Evolutionary conservation across 2,329 filamentous ascomycete species (phyloP), one percentile per base, ranked within the genome.

Genomic region (Trichoderma asperellum): DNA sequence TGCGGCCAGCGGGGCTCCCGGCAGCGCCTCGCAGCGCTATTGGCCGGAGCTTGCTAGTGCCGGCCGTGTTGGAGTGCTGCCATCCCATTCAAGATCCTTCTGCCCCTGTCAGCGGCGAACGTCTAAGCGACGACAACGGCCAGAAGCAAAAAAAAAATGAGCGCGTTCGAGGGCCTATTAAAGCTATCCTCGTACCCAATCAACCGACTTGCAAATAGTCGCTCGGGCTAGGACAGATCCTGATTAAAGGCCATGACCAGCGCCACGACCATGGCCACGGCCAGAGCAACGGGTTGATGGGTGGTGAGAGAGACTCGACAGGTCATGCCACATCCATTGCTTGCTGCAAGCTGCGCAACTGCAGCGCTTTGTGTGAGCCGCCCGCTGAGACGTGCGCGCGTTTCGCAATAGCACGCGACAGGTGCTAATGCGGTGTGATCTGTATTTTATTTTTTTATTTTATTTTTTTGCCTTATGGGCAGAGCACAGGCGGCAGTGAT

Each of bases 1-100:
- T n/a, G 32, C 55, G 49, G 37, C 24, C 29, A 14, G 62, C 40
- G 62, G 62, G 62, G 27, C 62, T 65, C 62, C 62, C 62, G 62
- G 53, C 35, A 21, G 62, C 62, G 35, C 29, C 62, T 40, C 29
- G 62, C 62, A 53, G 62, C 62, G 29, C 34, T n/a, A 65, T 65
- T 65, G 62, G 62, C 32, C 52, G 27, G 27, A 43, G 21, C 37
- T 35, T 14, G 16, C 21, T 24, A 24, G n/a, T 12, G 8, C 21
- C 47, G 49, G 14, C 47, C 47, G 32, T 40, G 32, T n/a, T 53
- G 34, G 40, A 24, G 49, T 27, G 32, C 18, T 49, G 47, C 57
- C 35, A 60, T 60, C 35, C 24, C 57, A 40, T 18, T 24, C 34
- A 49, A 62, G 27, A 18, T 32, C 32, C 7, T 32, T 56, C 52